Conservation (phyloP, 345 rosid genomes). For the Punica granatum region DNA sequence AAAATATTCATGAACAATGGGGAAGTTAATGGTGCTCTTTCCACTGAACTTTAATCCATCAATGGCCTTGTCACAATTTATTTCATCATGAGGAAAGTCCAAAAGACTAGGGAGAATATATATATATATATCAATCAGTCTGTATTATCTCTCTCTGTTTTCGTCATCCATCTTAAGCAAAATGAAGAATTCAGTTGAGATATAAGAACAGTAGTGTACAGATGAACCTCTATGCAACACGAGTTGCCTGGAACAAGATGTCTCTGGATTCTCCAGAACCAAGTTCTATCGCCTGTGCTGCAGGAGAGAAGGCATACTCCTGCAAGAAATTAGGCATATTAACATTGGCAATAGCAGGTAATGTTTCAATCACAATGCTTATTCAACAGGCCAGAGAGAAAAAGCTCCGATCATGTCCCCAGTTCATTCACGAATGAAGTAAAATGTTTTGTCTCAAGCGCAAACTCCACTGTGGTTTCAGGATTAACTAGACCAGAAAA, state of each 20-base stretch:
- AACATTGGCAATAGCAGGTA: background rate
- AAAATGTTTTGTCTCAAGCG: no score
- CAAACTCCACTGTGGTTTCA: no score
- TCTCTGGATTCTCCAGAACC: slow-evolving; percentile 81
- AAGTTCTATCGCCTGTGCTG: slow-evolving; percentile 82
- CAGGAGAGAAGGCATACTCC: slow-evolving; percentile 92
- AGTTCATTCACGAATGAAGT: background rate
- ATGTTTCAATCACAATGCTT: background rate
- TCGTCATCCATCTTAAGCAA: background rate
- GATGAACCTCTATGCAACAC: slow-evolving; percentile 89
- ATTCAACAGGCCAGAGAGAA: background rate
- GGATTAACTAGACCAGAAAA: no score
- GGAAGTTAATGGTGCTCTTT: background rate
- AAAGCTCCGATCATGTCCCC: background rate
- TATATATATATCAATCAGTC: no score
- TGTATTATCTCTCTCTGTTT: background rate
- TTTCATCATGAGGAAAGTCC: no score
- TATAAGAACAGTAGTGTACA: background rate
- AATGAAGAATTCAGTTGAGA: background rate
- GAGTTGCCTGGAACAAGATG: slow-evolving; percentile 69
- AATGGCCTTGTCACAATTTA: background rate
- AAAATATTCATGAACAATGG: no score
- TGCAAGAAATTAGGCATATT: slow-evolving; percentile 17
- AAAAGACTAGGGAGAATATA: no score
- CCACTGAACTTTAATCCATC: background rate